Conservation (phyloP, 345 rosid species). For the Firmiana major region DNA sequence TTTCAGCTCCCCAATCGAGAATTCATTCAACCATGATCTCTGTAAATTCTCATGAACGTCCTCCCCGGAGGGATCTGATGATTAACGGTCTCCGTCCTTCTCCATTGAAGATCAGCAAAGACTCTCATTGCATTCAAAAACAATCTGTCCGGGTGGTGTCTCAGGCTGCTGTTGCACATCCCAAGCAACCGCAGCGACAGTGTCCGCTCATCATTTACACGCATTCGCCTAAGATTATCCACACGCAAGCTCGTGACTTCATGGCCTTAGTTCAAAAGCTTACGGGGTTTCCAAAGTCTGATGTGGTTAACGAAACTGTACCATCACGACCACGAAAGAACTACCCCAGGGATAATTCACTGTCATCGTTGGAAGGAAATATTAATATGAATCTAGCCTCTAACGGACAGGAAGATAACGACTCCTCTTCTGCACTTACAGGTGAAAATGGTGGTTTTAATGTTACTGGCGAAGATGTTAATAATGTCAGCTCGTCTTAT, state of each 20-base stretch:
- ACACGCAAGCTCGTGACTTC: constrained; percentile 71
- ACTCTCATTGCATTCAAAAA: constrained; percentile 45
- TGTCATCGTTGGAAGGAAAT: not conserved
- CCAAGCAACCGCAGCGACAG: constrained; percentile 28
- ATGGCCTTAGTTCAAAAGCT: constrained; percentile 82
- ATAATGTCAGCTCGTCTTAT: not conserved
- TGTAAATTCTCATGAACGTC: constrained; percentile 22
- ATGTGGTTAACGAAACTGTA: not conserved
- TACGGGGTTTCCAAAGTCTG: constrained; percentile 43
- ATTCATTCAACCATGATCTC: constrained; percentile 32
- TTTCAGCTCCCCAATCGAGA: not conserved
- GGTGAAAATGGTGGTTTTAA: not conserved
- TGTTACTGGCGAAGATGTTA: not conserved
- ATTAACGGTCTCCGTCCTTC: constrained; percentile 36
- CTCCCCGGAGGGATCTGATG: constrained; percentile 12
- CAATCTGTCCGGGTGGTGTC: constrained; percentile 3
- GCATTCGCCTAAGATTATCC: constrained; percentile 68
- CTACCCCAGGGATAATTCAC: not conserved
- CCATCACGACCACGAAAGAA: not conserved
- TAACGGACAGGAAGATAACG: not conserved
- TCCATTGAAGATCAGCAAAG: constrained; percentile 37
- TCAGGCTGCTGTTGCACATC: not conserved
- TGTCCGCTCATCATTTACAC: constrained; percentile 63
- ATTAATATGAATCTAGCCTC: not conserved
- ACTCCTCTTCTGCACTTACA: constrained; percentile 12